These are phyloP conservation scores for Apiospora hydei DNA, from an alignment of 2,329 filamentous ascomycete genomes.

Conservation along the genomic window DNA sequence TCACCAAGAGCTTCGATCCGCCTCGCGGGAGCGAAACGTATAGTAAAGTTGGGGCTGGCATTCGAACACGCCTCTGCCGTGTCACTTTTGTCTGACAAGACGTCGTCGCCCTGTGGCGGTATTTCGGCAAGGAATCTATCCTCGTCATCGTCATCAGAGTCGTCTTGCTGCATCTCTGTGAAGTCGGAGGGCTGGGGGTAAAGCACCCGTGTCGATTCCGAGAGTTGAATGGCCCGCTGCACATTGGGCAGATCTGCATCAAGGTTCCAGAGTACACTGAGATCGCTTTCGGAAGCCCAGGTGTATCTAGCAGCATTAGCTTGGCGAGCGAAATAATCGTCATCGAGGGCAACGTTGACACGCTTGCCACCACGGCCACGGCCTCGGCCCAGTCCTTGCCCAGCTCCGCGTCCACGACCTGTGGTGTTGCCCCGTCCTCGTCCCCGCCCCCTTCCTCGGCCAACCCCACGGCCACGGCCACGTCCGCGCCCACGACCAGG, in stretches of 20 bases:
- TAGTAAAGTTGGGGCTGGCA: not conserved
- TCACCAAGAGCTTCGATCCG: slow-evolving; percentile 16
- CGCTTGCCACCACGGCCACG: slow-evolving; percentile 3
- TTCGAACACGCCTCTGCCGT: not conserved
- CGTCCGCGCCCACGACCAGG: slow-evolving; percentile 2
- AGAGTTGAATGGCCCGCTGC: slow-evolving; percentile 11
- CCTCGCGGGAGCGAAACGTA: slow-evolving; percentile 15
- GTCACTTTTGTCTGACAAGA: not conserved
- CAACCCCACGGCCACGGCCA: slow-evolving; percentile 1
- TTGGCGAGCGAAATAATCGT: not conserved
- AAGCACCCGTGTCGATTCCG: not conserved
- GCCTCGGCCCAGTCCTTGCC: not conserved
- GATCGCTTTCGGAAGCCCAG: not conserved
- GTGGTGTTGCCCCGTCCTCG: not conserved
- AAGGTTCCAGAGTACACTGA: slow-evolving; percentile 11
- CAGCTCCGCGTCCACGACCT: not conserved
- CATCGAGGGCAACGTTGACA: slow-evolving; percentile 17
- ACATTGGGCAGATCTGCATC: slow-evolving; percentile 20
- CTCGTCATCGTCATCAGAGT: slow-evolving; percentile 13
- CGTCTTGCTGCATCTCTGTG: not conserved
- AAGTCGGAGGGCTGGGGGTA: not conserved
- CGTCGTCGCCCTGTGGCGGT: not conserved
- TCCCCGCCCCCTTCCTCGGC: not conserved
- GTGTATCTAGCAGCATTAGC: not conserved
- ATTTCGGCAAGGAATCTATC: slow-evolving; percentile 14